Evolutionary conservation across 768 basidiomycete species (phyloP).

Genomic region (Pleurotus citrinopileatus): DNA sequence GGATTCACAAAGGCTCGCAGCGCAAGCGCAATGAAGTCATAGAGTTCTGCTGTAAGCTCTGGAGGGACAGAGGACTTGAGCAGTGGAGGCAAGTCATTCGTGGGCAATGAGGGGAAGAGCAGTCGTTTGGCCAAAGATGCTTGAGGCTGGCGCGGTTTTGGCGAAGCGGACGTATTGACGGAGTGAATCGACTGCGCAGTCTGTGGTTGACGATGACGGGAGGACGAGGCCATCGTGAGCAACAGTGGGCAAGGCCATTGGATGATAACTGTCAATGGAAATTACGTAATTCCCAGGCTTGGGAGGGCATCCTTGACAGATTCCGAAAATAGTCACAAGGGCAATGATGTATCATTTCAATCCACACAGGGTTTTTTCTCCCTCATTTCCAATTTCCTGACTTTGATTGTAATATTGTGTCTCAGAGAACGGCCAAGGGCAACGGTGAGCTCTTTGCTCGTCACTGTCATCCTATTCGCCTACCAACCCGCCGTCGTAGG

Average conservation of each 20-base stretch:
- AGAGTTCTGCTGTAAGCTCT: constrained; percentile 66
- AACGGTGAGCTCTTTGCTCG: background rate
- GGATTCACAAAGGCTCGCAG: constrained; percentile 77
- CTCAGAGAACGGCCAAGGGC: too few relatives aligned
- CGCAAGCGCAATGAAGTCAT: constrained; percentile 78
- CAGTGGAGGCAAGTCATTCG: constrained; percentile 47
- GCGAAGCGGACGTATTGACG: constrained; percentile 15
- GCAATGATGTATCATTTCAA: background rate
- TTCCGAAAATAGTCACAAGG: background rate
- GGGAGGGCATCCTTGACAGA: background rate
- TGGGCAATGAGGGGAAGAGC: constrained; percentile 53
- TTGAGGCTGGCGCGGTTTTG: constrained; percentile 24
- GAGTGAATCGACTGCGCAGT: constrained; percentile 11
- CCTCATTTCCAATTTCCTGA: background rate
- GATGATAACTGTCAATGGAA: background rate
- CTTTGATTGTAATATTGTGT: background rate
- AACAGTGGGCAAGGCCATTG: constrained; percentile 6
- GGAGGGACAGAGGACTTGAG: constrained; percentile 42
- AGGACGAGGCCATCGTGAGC: constrained; percentile 24
- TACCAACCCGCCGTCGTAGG: too few relatives aligned
- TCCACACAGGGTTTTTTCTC: background rate
- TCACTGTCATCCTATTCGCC: background rate
- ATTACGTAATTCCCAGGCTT: constrained; percentile 1
- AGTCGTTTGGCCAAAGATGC: constrained; percentile 52
- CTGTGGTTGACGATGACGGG: constrained; percentile 20